Evolutionary conservation across 1,139 yeast species (phyloP), one percentile per base, ranked within the genome.

Genomic region (Sugiyamaella xylanicola): DNA sequence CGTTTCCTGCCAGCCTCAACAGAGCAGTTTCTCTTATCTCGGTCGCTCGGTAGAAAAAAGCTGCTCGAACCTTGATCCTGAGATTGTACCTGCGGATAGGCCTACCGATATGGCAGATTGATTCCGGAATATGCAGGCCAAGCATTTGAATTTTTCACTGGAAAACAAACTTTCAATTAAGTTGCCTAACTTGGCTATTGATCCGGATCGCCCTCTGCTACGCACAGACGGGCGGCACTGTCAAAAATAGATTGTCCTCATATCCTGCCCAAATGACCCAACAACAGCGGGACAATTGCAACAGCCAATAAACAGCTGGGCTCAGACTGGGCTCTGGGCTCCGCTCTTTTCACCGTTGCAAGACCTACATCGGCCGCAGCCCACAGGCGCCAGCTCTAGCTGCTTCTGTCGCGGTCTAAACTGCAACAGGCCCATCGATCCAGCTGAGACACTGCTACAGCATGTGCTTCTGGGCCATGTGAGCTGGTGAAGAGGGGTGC

Each of bases 141-240:
- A 29, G 13, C n/a, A 5, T 29, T n/a, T n/a, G 49, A 22, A 32
- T 45, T 45, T 37, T 45, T 37, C 29, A n/a, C 4, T 5, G 4
- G 46, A 42, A n/a, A 21, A 42, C 29, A 29, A 16, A 2, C 15
- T 13, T 27, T n/a, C 47, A 25, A 25, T 43, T 25, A 27, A 5
- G 37, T 32, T 46, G 13, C 50, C 50, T 35, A 46, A 46, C 35
- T 37, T 22, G 42, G 50, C 42, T 37, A 46, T 46, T 46, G 50
- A 46, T 46, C 50, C 50, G 50, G 50, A 36, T 46, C 50, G 4
- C 16, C 22, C 16, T 39, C 7, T 2, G 8, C 17, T 32, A 16
- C 39, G 36, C 36, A 29, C 13, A 29, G 41, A 15, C 8, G 15
- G 42, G 42, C 17, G 42, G n/a, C n/a, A n/a, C n/a, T n/a, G n/a